Conservation (phyloP, 768 basidiomycete species). For the Trametopsis cervina region DNA sequence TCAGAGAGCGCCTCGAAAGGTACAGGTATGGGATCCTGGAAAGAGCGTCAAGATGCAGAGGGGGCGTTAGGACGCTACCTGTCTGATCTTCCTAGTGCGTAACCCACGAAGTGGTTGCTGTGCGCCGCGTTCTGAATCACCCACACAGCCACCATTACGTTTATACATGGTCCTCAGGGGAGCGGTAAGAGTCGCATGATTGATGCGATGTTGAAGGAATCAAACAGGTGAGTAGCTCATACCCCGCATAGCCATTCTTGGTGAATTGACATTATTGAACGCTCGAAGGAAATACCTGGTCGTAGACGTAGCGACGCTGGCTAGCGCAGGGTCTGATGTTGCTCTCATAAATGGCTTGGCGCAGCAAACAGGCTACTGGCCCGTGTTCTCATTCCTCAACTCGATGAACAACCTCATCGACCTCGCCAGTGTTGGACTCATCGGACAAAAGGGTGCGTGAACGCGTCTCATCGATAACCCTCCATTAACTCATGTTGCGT, state of each 20-base stretch:
- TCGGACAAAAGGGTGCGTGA: slow-evolving; percentile 83
- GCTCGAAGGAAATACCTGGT: slow-evolving; percentile 51
- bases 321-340: slow-evolving; percentile 61
- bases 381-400: slow-evolving; percentile 79
- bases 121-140: neutral
- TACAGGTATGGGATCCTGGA: slow-evolving; percentile 55
- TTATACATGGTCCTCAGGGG: slow-evolving; percentile 79
- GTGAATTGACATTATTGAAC: neutral
- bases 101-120: slow-evolving; percentile 7
- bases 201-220: slow-evolving; percentile 41
- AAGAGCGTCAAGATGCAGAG: slow-evolving; percentile 78
- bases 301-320: slow-evolving; percentile 81
- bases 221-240: slow-evolving; percentile 37
- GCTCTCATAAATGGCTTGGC: slow-evolving; percentile 66
- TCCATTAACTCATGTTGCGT: neutral
- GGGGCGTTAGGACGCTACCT: slow-evolving; percentile 63
- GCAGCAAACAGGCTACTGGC: slow-evolving; percentile 81
- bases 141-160: slow-evolving; percentile 58
- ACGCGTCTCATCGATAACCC: neutral
- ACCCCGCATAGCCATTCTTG: neutral
- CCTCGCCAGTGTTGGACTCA: slow-evolving; percentile 87
- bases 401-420: slow-evolving; percentile 82
- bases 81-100: slow-evolving; percentile 66
- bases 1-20: neutral
- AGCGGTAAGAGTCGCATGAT: slow-evolving; percentile 71